phyloP scores from a whole-genome alignment of 2,329 filamentous ascomycete species.

The Colletotrichum sp. region DNA sequence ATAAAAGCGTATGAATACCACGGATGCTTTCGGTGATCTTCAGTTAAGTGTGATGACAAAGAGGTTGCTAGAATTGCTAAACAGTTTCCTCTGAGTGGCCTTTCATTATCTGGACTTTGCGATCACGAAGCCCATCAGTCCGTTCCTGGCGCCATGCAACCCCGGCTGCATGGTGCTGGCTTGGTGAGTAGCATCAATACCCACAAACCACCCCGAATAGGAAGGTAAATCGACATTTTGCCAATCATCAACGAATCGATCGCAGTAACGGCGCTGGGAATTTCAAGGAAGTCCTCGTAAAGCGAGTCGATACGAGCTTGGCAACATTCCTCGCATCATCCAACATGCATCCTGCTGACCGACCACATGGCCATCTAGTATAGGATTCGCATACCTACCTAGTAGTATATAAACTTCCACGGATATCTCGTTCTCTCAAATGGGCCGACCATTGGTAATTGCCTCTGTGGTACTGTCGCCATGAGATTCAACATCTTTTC shows the following conservation, averaged over 20 bases:
- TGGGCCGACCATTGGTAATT: rapidly evolving
- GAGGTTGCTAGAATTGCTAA: rapidly evolving
- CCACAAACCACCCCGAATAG: neutral
- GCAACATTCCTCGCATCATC: neutral
- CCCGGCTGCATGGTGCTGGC: neutral
- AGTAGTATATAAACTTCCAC: neutral
- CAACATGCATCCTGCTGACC: neutral
- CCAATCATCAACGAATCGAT: neutral
- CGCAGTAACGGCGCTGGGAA: neutral
- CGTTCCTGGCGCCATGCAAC: neutral
- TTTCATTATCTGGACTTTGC: neutral
- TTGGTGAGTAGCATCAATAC: neutral
- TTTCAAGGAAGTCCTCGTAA: neutral
- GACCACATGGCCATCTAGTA: neutral
- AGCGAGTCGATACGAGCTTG: neutral
- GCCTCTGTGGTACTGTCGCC: rapidly evolving
- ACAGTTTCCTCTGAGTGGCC: neutral
- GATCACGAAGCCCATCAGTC: neutral
- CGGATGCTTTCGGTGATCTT: neutral
- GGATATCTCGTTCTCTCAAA: neutral
- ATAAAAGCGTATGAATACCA: neutral
- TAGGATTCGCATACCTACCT: neutral
- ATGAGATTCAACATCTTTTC: neutral
- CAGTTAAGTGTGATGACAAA: neutral
- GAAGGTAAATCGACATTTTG: neutral